Evolutionary conservation across 371 early-diverging fungal species (phyloP).

Genomic region (Entomophthora muscae): DNA sequence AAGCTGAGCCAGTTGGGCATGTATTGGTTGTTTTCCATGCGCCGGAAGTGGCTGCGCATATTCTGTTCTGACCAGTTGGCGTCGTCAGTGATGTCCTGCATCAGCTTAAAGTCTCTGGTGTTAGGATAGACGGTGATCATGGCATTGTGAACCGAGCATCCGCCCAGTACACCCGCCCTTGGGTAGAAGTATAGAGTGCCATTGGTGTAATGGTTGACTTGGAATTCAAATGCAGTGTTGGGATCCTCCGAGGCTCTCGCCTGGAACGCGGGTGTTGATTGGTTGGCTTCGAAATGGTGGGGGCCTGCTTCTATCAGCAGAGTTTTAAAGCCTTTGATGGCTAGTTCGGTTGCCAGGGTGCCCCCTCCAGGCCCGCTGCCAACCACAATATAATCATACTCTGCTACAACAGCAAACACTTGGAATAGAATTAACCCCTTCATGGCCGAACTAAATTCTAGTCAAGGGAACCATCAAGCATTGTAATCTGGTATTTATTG

Average conservation of each 20-base stretch:
- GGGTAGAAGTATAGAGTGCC: not conserved
- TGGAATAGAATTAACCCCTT: no score
- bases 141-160: slow-evolving; percentile 5
- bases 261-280: no score
- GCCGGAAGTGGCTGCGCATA: slow-evolving; percentile 5
- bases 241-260: not conserved
- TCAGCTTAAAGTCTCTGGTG: not conserved
- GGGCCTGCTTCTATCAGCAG: no score
- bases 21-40: slow-evolving; percentile 4
- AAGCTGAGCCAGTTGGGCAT: not conserved
- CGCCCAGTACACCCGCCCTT: not conserved
- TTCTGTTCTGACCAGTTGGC: not conserved
- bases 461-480: no score
- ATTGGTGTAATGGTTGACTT: not conserved
- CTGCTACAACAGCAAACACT: no score
- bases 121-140: slow-evolving; percentile 5
- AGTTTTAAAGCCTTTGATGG: no score
- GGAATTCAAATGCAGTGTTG: not conserved
- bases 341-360: no score
- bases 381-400: no score
- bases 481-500: no score
- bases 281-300: no score
- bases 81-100: not conserved
- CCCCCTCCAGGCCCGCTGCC: no score
- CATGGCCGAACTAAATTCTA: no score